phyloP scores from a whole-genome alignment of 176 grass and related monocot species.

The Triticum turgidum region DNA sequence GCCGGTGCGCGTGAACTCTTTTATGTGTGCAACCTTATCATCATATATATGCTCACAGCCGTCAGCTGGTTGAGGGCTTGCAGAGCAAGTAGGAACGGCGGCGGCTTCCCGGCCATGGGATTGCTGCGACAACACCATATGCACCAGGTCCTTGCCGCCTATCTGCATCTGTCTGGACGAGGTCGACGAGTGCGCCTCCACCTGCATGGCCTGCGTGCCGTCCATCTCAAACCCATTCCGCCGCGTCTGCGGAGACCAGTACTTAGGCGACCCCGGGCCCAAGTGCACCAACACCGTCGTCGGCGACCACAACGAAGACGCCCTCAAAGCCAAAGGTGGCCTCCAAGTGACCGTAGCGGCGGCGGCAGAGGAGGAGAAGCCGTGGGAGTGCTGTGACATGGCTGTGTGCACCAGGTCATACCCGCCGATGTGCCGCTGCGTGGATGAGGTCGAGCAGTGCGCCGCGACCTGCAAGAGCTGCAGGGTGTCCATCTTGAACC shows the following conservation, averaged over 20 bases:
- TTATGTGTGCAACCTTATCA: too few relatives aligned
- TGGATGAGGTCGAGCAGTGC: neutral
- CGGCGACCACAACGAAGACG: neutral
- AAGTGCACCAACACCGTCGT: neutral
- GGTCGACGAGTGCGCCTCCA: neutral
- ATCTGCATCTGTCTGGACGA: neutral
- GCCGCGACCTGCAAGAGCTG: neutral
- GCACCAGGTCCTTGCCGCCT: neutral
- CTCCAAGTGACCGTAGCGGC: neutral
- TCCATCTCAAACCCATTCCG: too few relatives aligned
- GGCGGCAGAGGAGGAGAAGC: neutral
- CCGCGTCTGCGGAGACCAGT: neutral
- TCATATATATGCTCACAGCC: too few relatives aligned
- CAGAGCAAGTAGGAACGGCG: too few relatives aligned
- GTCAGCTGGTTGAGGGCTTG: too few relatives aligned
- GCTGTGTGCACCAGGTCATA: neutral
- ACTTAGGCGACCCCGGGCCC: neutral
- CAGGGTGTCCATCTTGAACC: neutral
- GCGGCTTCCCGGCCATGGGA: neutral
- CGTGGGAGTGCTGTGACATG: slow-evolving; percentile 4
- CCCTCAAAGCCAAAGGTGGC: neutral
- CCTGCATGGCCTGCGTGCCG: too few relatives aligned
- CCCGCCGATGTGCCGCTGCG: neutral
- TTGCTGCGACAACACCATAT: neutral
- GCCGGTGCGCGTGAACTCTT: too few relatives aligned